These are phyloP conservation scores for Nigrograna mackinnonii DNA, from an alignment of 2,329 filamentous ascomycete genomes.

Conservation along the genomic window DNA sequence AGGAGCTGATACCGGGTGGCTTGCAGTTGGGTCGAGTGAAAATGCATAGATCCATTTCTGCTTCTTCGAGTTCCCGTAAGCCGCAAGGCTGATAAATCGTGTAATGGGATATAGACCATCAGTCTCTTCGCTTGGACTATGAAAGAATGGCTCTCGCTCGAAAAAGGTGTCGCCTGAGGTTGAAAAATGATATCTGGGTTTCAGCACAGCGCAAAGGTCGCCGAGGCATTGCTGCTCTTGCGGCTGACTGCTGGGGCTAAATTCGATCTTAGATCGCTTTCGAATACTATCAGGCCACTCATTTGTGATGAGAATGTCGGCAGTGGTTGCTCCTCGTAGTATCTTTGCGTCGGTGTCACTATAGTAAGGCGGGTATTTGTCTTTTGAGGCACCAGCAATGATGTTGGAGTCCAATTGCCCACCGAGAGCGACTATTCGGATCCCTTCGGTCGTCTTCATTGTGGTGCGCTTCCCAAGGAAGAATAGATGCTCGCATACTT, in stretches of 20 bases:
- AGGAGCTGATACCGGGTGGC: slow-evolving; percentile 65
- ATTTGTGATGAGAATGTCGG: slow-evolving; percentile 85
- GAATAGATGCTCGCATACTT: slow-evolving; percentile 87
- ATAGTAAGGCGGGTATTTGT: slow-evolving; percentile 78
- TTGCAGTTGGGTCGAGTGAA: slow-evolving; percentile 64
- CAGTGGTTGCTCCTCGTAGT: slow-evolving; percentile 73
- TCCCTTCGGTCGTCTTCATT: slow-evolving; percentile 86
- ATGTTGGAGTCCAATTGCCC: slow-evolving; percentile 69
- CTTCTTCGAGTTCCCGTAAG: slow-evolving; percentile 75
- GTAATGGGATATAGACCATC: slow-evolving; percentile 67
- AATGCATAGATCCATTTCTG: slow-evolving; percentile 79
- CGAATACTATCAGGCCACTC: slow-evolving; percentile 81
- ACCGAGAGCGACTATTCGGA: slow-evolving; percentile 85
- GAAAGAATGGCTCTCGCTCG: slow-evolving; percentile 91
- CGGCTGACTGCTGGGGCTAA: slow-evolving; percentile 59
- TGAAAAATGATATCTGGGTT: slow-evolving; percentile 91
- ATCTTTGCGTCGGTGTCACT: slow-evolving; percentile 75
- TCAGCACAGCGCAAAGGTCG: slow-evolving; percentile 76
- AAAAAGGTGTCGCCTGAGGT: slow-evolving; percentile 73
- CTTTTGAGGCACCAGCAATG: slow-evolving; percentile 66
- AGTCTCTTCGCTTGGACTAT: slow-evolving; percentile 56
- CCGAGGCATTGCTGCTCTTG: slow-evolving; percentile 69
- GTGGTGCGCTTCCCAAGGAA: slow-evolving; percentile 83
- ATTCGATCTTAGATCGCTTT: slow-evolving; percentile 65
- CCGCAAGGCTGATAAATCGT: slow-evolving; percentile 86